Base-by-base conservation (phyloP, 1,284 basidiomycete genomes). In the Ustanciosporium gigantosporum region DNA sequence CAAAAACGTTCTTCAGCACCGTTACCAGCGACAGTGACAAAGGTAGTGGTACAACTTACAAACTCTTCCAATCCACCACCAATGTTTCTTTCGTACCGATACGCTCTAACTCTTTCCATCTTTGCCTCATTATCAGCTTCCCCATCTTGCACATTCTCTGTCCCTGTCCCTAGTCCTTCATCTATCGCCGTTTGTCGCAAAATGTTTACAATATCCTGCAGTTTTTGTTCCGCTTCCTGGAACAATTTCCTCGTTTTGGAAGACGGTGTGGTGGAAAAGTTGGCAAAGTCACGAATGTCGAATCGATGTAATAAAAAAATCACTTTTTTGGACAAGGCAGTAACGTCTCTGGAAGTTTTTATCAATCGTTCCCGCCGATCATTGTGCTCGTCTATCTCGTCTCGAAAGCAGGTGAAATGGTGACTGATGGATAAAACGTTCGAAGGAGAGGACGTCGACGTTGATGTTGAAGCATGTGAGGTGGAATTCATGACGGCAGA, bases 261-360 rank as follows among this genome's bases (percentile, higher is more conserved):
- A n/a, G n/a, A n/a, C n/a, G n/a, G n/a, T n/a, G n/a, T n/a, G n/a
- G n/a, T n/a, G n/a, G n/a, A n/a, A n/a, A n/a, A n/a, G n/a, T n/a
- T n/a, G n/a, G n/a, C n/a, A n/a, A n/a, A n/a, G n/a, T n/a, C n/a
- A n/a, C n/a, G n/a, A 21, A 59, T 20, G n/a, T 61, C 52, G 38
- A 56, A 82, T 32, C 92, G 87, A 74, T 96, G 94, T 3, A 97
- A 83, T 38, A 91, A 86, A 73, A 97, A 97, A 59, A 98, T 97
- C 72, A 87, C 83, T 79, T 91, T 93, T 79, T 98, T 98, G 36
- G 91, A 91, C n/a, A 89, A 82, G 61, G 86, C 88, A 14, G 93
- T 97, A 60, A 91, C 84, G 77, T 95, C 92, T 25, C 94, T 79
- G 6, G 82, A 83, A 8, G 79, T 52, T 83, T 92, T 93, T 76